Evolutionary conservation across 2,329 filamentous ascomycete species (phyloP).

Genomic region (Aspergillus fijiensis): DNA sequence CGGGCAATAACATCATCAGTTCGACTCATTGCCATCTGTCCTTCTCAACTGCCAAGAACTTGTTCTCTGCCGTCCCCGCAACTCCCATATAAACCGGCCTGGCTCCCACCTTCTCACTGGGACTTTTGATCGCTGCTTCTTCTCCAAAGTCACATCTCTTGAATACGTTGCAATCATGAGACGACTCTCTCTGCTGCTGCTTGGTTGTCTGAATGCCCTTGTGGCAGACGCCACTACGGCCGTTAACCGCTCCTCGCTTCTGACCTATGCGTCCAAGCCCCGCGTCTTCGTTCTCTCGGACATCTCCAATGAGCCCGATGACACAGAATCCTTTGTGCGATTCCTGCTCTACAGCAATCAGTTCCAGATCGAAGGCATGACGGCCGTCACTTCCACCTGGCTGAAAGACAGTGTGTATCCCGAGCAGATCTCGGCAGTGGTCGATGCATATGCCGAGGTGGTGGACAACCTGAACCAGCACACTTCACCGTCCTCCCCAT

Average conservation of each 20-base stretch:
- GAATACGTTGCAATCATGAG: background rate
- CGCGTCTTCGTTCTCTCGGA: conserved; percentile 44
- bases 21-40: too few species aligned
- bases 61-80: background rate
- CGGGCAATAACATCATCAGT: background rate
- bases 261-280: background rate
- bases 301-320: conserved; percentile 50
- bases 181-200: background rate
- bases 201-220: background rate
- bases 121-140: background rate
- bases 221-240: background rate
- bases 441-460: conserved; percentile 47
- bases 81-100: background rate
- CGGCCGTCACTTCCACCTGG: conserved; percentile 50
- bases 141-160: background rate
- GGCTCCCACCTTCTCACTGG: background rate
- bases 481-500: conserved; percentile 45
- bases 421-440: conserved; percentile 46
- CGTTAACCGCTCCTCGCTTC: background rate
- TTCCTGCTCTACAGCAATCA: conserved; percentile 48
- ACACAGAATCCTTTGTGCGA: conserved; percentile 37
- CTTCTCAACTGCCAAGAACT: too few species aligned
- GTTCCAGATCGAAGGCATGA: conserved; percentile 49
- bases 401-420: conserved; percentile 43
- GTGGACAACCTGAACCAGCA: conserved; percentile 52